phyloP scores from a whole-genome alignment of 805 yeast species.

The Candida nanaspora region DNA sequence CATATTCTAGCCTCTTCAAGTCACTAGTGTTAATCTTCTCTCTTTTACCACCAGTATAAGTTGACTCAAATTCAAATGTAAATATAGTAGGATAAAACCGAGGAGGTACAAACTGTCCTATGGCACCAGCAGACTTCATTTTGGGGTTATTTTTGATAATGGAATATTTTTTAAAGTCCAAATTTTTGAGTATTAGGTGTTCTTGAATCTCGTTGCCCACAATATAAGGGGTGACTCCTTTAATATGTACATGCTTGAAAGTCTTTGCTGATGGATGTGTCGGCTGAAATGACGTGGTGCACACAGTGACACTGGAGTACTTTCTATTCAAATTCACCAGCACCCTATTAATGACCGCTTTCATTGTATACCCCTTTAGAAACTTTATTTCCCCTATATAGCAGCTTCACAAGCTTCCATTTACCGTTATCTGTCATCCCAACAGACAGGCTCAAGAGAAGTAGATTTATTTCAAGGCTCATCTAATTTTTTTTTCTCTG shows the following conservation, averaged over 20 bases:
- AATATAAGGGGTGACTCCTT: slow-evolving; percentile 29
- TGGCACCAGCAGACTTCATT: background rate
- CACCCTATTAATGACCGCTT: too few species aligned
- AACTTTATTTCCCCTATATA: too few species aligned
- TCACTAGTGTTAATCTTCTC: slow-evolving; percentile 45
- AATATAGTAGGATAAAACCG: slow-evolving; percentile 62
- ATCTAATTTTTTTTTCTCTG: too few species aligned
- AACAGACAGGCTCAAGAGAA: too few species aligned
- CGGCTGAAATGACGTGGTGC: slow-evolving; percentile 10
- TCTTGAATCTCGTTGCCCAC: slow-evolving; percentile 53
- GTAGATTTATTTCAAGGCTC: too few species aligned
- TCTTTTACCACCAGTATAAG: slow-evolving; percentile 89
- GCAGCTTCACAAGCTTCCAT: too few species aligned
- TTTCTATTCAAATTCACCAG: too few species aligned
- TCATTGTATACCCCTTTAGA: too few species aligned
- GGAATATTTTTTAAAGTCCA: slow-evolving; percentile 40
- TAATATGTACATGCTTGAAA: slow-evolving; percentile 39
- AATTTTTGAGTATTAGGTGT: slow-evolving; percentile 44
- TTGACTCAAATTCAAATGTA: slow-evolving; percentile 80
- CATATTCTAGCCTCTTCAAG: slow-evolving; percentile 14
- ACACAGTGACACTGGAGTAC: background rate
- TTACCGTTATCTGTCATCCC: too few species aligned
- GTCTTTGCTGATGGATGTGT: slow-evolving; percentile 20
- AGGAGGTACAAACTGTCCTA: slow-evolving; percentile 12
- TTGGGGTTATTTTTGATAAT: slow-evolving; percentile 15